A percentile compares a stretch with the other conserved stretches of the same genome.
phyloP scores from a whole-genome alignment of 345 rosid species.

The Rubroshorea leprosula region DNA sequence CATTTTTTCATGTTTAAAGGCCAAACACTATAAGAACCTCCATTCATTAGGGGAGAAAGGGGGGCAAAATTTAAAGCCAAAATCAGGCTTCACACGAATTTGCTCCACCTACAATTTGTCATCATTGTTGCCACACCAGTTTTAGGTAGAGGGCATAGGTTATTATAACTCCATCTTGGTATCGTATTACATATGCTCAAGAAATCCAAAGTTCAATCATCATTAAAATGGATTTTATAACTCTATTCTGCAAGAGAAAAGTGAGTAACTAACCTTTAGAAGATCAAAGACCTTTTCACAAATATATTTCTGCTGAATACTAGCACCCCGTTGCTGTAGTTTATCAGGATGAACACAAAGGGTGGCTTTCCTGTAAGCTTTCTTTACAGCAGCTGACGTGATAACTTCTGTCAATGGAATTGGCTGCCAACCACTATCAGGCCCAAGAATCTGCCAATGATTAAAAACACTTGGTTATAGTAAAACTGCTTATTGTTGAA shows the following conservation, averaged over 20 bases:
- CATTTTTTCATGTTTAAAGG: too few species aligned
- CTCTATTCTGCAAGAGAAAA: neutral
- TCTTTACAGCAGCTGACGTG: conserved; percentile 88
- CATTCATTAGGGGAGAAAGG: too few species aligned
- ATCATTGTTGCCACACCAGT: too few species aligned
- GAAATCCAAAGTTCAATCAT: neutral
- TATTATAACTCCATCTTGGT: too few species aligned
- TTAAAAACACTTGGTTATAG: too few species aligned
- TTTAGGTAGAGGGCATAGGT: too few species aligned
- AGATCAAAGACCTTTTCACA: conserved; percentile 96
- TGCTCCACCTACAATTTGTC: too few species aligned
- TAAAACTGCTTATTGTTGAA: too few species aligned
- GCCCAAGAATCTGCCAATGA: conserved; percentile 69
- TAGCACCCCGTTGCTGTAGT: conserved; percentile 92
- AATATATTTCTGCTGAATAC: conserved; percentile 83
- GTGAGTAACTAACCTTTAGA: conserved; percentile 52
- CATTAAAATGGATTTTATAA: neutral
- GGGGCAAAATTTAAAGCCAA: too few species aligned
- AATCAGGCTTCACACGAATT: too few species aligned
- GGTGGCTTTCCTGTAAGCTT: conserved; percentile 96
- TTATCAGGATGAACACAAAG: conserved; percentile 98
- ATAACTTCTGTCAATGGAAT: conserved; percentile 90
- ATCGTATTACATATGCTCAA: too few species aligned
- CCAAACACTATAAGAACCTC: too few species aligned
- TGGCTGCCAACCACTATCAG: conserved; percentile 94